These are phyloP conservation scores for Neopestalotiopsis rosae DNA, from an alignment of 2,329 filamentous ascomycete genomes.

Conservation along the genomic window DNA sequence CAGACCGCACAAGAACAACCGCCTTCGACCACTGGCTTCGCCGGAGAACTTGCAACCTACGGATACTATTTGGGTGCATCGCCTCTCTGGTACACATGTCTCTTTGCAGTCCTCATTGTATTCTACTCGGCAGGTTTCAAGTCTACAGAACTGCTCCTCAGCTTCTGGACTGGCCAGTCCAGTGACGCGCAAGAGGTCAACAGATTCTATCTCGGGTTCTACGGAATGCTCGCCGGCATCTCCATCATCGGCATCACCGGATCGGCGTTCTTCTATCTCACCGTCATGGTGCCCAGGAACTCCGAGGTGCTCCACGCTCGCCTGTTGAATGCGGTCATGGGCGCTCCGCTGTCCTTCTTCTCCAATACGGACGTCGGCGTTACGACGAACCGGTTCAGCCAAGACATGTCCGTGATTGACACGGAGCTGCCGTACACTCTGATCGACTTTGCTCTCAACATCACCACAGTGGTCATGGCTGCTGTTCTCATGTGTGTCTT, in stretches of 20 bases:
- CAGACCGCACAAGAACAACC: not conserved
- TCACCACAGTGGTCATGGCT: slow-evolving; percentile 5
- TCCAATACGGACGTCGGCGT: slow-evolving; percentile 8
- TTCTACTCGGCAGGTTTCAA: slow-evolving; percentile 1
- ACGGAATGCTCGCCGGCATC: not conserved
- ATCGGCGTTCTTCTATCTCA: slow-evolving; percentile 8
- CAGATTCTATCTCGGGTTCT: not conserved
- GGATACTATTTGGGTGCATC: not conserved
- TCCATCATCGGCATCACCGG: slow-evolving; percentile 9
- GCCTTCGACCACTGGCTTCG: not conserved
- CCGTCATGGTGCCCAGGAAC: slow-evolving; percentile 15
- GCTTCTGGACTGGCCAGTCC: not conserved
- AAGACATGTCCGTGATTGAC: slow-evolving; percentile 18
- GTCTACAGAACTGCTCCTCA: not conserved
- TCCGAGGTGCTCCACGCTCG: slow-evolving; percentile 17
- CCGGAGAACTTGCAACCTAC: not conserved
- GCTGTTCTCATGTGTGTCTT: slow-evolving; percentile 29
- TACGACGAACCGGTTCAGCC: slow-evolving; percentile 16
- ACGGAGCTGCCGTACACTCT: not conserved
- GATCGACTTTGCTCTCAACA: not conserved
- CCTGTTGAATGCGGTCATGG: slow-evolving; percentile 1
- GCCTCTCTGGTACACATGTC: not conserved
- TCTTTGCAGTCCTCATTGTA: not conserved
- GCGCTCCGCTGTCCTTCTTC: slow-evolving; percentile 11
- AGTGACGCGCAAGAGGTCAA: not conserved